Evolutionary conservation across 305 asterid genomes (phyloP).

Genomic region (Petunia hybrid): DNA sequence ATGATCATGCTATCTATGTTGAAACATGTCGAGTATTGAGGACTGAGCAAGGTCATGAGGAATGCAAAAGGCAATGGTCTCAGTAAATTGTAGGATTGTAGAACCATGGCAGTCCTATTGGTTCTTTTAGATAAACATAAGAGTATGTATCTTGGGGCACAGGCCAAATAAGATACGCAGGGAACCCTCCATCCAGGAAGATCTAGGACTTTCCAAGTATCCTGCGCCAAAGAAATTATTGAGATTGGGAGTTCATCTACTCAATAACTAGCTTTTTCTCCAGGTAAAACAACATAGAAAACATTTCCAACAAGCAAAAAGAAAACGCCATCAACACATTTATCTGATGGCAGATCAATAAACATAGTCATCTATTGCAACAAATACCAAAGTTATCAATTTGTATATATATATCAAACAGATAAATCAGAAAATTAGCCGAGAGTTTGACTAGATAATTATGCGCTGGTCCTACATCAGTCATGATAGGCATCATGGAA

Average conservation of each 20-base stretch:
- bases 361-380: background rate
- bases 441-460: background rate
- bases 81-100: conserved; percentile 75
- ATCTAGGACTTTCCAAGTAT: conserved; percentile 89
- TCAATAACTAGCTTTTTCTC: conserved; percentile 45
- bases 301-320: conserved; percentile 13
- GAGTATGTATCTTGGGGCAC: conserved; percentile 87
- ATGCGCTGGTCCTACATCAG: conserved; percentile 13
- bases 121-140: conserved; percentile 81
- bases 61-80: conserved; percentile 95
- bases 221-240: conserved; percentile 99
- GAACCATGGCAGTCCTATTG: conserved; percentile 92
- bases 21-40: conserved; percentile 88
- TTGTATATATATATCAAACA: too few relatives aligned
- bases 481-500: conserved; percentile 20
- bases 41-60: conserved; percentile 94
- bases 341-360: background rate
- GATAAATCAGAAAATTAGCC: too few relatives aligned
- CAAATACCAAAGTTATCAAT: background rate
- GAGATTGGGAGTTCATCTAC: conserved; percentile 75
- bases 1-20: conserved; percentile 85
- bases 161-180: conserved; percentile 91
- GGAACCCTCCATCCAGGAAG: conserved; percentile 92
- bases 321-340: background rate
- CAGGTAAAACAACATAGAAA: conserved; percentile 48